Conservation (phyloP, 2,329 filamentous ascomycete genomes). For the Verticillium klebahnii region DNA sequence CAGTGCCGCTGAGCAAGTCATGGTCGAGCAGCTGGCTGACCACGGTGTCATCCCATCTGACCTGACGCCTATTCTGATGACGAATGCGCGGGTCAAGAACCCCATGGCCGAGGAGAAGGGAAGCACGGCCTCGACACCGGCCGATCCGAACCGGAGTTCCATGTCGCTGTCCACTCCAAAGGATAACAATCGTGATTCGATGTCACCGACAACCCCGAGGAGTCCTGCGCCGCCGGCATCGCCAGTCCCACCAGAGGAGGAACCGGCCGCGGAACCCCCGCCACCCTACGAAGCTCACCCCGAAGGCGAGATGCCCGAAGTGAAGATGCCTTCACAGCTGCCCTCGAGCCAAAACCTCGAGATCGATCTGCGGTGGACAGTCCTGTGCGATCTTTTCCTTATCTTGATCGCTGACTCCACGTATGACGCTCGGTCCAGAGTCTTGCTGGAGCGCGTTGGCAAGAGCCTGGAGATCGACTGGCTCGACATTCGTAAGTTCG, state of each 20-base stretch:
- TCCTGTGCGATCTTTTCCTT: constrained; percentile 92
- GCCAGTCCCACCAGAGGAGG: constrained; percentile 27
- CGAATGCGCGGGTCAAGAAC: constrained; percentile 89
- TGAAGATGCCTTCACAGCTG: constrained; percentile 78
- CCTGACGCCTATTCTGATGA: constrained; percentile 80
- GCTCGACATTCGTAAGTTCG: constrained; percentile 93
- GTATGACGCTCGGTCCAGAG: constrained; percentile 85
- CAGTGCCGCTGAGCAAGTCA: constrained; percentile 83
- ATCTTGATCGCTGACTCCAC: constrained; percentile 93
- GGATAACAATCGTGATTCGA: background rate
- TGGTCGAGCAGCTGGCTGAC: constrained; percentile 95
- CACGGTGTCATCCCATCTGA: constrained; percentile 86
- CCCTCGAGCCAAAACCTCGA: constrained; percentile 80
- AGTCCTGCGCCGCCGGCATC: constrained; percentile 15
- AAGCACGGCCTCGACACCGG: background rate
- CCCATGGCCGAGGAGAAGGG: constrained; percentile 61
- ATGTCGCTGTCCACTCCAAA: constrained; percentile 1
- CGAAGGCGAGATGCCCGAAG: constrained; percentile 69
- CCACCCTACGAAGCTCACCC: constrained; percentile 60
- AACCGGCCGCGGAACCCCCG: constrained; percentile 45
- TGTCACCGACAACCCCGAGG: constrained; percentile 6
- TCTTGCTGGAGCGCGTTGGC: constrained; percentile 78
- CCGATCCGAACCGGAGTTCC: background rate
- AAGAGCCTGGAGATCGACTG: constrained; percentile 75
- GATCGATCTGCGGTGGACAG: constrained; percentile 94